phyloP scores from a whole-genome alignment of 108 stramenopile species.

The Chaetoceros tenuissimus region DNA sequence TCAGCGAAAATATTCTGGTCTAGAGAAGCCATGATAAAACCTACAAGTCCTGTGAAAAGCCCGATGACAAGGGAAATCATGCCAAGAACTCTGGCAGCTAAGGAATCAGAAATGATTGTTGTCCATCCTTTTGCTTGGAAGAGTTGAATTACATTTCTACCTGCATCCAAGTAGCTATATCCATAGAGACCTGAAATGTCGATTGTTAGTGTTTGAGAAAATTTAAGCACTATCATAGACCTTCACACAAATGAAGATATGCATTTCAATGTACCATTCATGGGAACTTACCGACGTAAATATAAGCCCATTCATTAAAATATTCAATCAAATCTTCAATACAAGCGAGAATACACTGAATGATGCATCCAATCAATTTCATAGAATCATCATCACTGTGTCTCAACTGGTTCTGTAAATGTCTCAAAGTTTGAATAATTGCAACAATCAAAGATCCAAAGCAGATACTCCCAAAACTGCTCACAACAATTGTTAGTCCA shows the following conservation, averaged over 20 bases:
- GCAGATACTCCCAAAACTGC: constrained; percentile 74
- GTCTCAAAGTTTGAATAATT: constrained; percentile 62
- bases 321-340: constrained; percentile 59
- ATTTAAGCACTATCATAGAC: too few species aligned
- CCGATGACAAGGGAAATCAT: constrained; percentile 58
- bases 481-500: constrained; percentile 7
- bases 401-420: constrained; percentile 38
- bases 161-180: constrained; percentile 66
- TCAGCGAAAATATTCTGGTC: constrained; percentile 36
- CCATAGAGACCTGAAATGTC: constrained; percentile 64
- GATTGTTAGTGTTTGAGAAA: not conserved
- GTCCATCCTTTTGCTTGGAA: constrained; percentile 73
- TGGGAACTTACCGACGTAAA: constrained; percentile 57
- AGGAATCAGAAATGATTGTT: constrained; percentile 65
- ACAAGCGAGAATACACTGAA: constrained; percentile 59
- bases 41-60: constrained; percentile 49
- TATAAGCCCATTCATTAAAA: constrained; percentile 74
- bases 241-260: constrained; percentile 12
- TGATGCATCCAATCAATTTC: constrained; percentile 49
- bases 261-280: not conserved
- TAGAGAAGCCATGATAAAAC: constrained; percentile 35
- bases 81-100: constrained; percentile 49
- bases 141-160: constrained; percentile 50
- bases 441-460: constrained; percentile 81
- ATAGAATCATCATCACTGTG: constrained; percentile 28